Base-by-base conservation (phyloP, 805 yeast genomes). In the Suhomyces xylopsoci region DNA sequence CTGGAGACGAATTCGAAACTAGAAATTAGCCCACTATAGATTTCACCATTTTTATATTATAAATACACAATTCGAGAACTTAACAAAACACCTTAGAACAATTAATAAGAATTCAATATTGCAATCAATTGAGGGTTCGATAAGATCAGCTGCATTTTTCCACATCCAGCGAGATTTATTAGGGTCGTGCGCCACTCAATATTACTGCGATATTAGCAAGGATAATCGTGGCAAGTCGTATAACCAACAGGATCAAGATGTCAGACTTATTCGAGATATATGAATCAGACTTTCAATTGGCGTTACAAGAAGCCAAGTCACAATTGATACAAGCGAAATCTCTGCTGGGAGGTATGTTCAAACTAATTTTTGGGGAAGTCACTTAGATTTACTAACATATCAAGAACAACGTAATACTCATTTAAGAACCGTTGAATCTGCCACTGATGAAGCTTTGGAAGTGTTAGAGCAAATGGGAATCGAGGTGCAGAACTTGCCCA, bases 401-500 rank as follows among this genome's bases (percentile, higher is more conserved):
- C 42, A n/a, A 76, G 84, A 78, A 47, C 80, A 75, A 49, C 76
- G 90, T 51, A 76, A 78, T 40, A 75, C 71, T 9, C 76, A 84
- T 15, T 73, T 85, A 69, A 79, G 79, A 59, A 81, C 85, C 14
- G 78, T 83, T 2, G 91, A 88, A 62, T 74, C 78, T 45, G 80
- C 86, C 17, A 75, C 87, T n/a, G 96, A 90, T 60, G 96, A 90
- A 63, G 86, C 87, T 36, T 79, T 83, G 51, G 96, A 89, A 63
- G 77, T 89, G 41, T 69, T 90, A 44, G 97, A 92, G 58, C 96
- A 93, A 59, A 85, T 94, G 85, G 84, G 84, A 25, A 77, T 93
- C 42, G 98, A 93, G 66, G 87, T 92, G 2, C 91, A 87, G 64
- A 86, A 85, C 62, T 78, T 90, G 32, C 90, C 97, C n/a, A 85